Evolutionary conservation across 2,329 filamentous ascomycete genomes (phyloP).

Genomic region (Ophiosphaerella korrae): DNA sequence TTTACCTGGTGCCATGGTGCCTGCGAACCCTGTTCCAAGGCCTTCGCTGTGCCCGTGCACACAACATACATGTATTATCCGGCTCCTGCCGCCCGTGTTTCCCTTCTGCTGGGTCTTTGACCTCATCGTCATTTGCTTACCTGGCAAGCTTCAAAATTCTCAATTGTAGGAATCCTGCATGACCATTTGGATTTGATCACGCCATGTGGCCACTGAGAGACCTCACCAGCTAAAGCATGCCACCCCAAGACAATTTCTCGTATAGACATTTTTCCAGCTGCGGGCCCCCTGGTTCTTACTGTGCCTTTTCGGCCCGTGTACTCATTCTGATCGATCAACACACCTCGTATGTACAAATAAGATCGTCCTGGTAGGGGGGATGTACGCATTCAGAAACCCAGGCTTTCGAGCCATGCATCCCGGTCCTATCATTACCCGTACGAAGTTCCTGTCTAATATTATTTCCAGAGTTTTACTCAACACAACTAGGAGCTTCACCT

Average conservation of each 20-base stretch:
- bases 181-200: constrained; percentile 6
- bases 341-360: constrained; percentile 6
- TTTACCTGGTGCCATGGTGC: neutral
- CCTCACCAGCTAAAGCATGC: no score
- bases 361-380: constrained; percentile 20
- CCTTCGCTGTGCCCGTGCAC: constrained; percentile 5
- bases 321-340: constrained; percentile 8
- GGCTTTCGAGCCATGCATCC: constrained; percentile 3
- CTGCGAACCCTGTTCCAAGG: neutral
- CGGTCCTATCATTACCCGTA: constrained; percentile 31
- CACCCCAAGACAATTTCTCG: neutral
- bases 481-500: constrained; percentile 3
- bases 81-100: constrained; percentile 24
- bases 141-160: constrained; percentile 1
- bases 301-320: constrained; percentile 6
- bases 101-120: constrained; percentile 10
- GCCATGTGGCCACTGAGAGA: neutral
- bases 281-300: neutral
- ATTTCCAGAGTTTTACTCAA: neutral
- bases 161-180: neutral
- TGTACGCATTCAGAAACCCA: constrained; percentile 14
- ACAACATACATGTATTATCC: constrained; percentile 8
- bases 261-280: neutral
- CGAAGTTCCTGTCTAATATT: constrained; percentile 11
- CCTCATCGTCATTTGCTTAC: constrained; percentile 6